Conservation (phyloP, 139 green algal genomes). For the Medakamo hakoo region DNA sequence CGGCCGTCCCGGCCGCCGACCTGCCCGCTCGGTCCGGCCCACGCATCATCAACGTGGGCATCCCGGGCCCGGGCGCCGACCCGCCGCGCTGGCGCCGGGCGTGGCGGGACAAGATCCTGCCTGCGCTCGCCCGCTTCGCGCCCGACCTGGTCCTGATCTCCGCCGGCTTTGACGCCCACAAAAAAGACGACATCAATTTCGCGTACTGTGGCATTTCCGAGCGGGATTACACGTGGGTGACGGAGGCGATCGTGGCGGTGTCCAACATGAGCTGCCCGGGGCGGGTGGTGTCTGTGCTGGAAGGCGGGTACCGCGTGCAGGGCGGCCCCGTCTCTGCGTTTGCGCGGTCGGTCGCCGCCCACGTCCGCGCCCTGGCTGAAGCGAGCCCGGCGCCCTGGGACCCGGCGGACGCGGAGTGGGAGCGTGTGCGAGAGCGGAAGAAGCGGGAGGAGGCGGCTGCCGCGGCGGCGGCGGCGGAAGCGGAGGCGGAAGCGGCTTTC, state of each 20-base stretch:
- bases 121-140: slow-evolving; percentile 35
- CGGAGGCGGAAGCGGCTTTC: background rate
- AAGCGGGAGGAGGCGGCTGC: slow-evolving; percentile 8
- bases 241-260: slow-evolving; percentile 61
- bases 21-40: slow-evolving; percentile 23
- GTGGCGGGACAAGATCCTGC: slow-evolving; percentile 76
- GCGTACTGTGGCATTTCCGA: slow-evolving; percentile 68
- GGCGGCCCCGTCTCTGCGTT: slow-evolving; percentile 62
- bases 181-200: slow-evolving; percentile 73
- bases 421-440: slow-evolving; percentile 26
- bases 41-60: slow-evolving; percentile 78
- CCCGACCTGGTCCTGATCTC: slow-evolving; percentile 81
- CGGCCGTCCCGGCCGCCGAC: slow-evolving; percentile 7
- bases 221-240: slow-evolving; percentile 80
- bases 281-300: slow-evolving; percentile 65
- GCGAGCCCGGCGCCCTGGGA: slow-evolving; percentile 24
- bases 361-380: slow-evolving; percentile 55
- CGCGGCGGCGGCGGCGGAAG: background rate
- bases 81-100: slow-evolving; percentile 48
- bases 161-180: slow-evolving; percentile 79
- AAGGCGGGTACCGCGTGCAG: slow-evolving; percentile 84
- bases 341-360: slow-evolving; percentile 62
- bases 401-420: slow-evolving; percentile 15
- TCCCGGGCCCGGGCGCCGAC: slow-evolving; percentile 42
- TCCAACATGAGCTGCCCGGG: slow-evolving; percentile 45